Evolutionary conservation across 176 grass and related monocot species (phyloP).

Genomic region (Eragrostis curvula): DNA sequence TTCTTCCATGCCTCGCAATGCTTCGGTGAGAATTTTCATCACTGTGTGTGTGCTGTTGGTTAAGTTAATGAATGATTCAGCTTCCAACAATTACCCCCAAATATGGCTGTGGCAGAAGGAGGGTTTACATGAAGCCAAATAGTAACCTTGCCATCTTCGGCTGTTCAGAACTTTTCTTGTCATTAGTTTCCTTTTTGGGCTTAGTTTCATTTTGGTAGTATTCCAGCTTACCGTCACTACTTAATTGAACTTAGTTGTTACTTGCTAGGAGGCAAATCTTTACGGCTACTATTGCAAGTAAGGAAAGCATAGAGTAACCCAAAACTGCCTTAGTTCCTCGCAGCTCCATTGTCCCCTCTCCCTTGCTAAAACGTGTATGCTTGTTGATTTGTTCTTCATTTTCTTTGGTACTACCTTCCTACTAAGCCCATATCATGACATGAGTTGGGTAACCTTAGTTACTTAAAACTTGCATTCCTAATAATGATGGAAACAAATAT

Average conservation of each 20-base stretch:
- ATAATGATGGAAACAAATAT: no score
- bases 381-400: neutral
- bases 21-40: slow-evolving; percentile 18
- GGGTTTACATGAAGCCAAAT: neutral
- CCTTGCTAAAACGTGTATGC: neutral
- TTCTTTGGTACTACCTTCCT: neutral
- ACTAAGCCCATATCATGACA: neutral
- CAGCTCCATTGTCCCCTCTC: no score
- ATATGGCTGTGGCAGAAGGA: neutral
- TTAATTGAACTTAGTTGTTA: neutral
- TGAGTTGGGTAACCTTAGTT: neutral
- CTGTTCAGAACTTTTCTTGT: neutral
- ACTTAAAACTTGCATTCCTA: no score
- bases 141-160: neutral
- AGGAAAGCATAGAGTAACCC: no score
- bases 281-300: no score
- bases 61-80: neutral
- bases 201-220: neutral
- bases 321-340: no score
- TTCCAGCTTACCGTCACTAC: neutral
- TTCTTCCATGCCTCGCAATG: neutral
- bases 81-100: neutral
- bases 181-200: neutral
- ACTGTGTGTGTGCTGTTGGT: neutral
- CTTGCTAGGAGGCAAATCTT: no score